Percentiles rank a stretch among this genome's conserved stretches.
Conservation (phyloP, 495 filamentous ascomycete genomes). For the Neurospora sp. region DNA sequence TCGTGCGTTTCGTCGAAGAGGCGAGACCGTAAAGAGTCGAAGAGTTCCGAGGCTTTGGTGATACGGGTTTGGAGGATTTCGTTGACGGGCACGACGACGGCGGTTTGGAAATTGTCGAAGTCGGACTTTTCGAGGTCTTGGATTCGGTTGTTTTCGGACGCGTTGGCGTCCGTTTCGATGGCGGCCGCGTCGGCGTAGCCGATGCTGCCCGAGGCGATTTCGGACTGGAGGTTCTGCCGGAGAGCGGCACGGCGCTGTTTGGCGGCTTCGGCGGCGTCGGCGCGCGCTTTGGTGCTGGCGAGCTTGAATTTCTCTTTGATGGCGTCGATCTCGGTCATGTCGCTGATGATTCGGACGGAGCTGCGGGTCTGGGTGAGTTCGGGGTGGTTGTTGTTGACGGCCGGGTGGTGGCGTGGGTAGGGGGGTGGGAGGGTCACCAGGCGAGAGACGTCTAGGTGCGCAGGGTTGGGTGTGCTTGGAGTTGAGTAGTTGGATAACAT, state of each 20-base stretch:
- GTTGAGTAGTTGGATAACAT: slow-evolving; percentile 30
- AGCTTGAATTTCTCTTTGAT: slow-evolving; percentile 51
- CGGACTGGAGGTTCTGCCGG: slow-evolving; percentile 55
- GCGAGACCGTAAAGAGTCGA: slow-evolving; percentile 58
- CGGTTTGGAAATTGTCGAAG: slow-evolving; percentile 67
- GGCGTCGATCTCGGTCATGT: slow-evolving; percentile 59
- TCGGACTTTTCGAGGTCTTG: slow-evolving; percentile 57
- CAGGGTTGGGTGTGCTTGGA: slow-evolving; percentile 34
- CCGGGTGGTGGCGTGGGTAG: slow-evolving; percentile 87
- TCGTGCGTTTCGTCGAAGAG: slow-evolving; percentile 65
- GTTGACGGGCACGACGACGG: slow-evolving; percentile 68
- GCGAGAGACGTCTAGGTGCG: slow-evolving; percentile 73
- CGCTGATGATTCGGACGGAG: slow-evolving; percentile 63
- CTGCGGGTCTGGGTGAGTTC: slow-evolving; percentile 69
- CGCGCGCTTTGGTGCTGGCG: slow-evolving; percentile 31
- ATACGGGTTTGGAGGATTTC: slow-evolving; percentile 59
- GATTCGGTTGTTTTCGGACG: slow-evolving; percentile 49
- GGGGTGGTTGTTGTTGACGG: slow-evolving; percentile 91
- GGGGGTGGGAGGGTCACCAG: slow-evolving; percentile 85
- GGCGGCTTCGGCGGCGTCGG: slow-evolving; percentile 32
- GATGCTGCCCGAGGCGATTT: slow-evolving; percentile 65
- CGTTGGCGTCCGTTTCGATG: slow-evolving; percentile 57
- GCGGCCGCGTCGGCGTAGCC: slow-evolving; percentile 69
- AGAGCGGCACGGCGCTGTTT: slow-evolving; percentile 34
- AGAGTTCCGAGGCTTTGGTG: slow-evolving; percentile 49